Conservation (phyloP, 1,139 yeast species). For the Saccharomyces hybrid region DNA sequence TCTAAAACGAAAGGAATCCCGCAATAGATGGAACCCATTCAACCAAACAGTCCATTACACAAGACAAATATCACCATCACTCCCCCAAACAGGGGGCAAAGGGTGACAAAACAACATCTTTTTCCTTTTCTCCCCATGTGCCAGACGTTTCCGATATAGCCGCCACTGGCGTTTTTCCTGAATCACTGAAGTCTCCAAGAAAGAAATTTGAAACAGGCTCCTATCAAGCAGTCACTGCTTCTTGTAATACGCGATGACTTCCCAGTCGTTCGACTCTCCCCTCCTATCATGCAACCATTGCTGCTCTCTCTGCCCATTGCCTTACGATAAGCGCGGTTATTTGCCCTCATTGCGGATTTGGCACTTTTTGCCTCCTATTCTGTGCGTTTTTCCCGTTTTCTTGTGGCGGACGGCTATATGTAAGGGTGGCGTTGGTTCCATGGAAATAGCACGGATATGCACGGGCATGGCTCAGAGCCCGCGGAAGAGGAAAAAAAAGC, state of each 20-base stretch:
- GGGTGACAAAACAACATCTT: too few relatives aligned
- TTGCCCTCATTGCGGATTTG: not conserved
- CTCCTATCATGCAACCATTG: not conserved
- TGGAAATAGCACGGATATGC: not conserved
- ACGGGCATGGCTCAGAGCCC: not conserved
- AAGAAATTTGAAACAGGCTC: not conserved
- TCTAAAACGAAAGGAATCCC: too few relatives aligned
- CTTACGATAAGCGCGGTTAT: not conserved
- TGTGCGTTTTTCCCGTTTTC: not conserved
- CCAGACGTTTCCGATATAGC: not conserved
- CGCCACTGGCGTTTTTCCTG: not conserved
- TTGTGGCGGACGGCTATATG: not conserved
- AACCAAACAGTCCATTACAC: not conserved
- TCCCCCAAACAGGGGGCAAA: not conserved
- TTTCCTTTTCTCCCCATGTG: too few relatives aligned
- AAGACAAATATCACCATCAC: not conserved
- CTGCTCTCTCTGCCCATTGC: too few relatives aligned
- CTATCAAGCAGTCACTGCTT: not conserved
- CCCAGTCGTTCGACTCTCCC: not conserved
- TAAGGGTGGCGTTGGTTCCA: not conserved
- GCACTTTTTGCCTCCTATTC: not conserved
- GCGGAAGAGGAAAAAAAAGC: not conserved
- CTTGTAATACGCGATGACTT: not conserved
- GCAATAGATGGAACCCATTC: not conserved
- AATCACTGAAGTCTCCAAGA: not conserved